Evolutionary conservation across 179 eudicot species (phyloP).

Genomic region (Gypsophila paniculata): DNA sequence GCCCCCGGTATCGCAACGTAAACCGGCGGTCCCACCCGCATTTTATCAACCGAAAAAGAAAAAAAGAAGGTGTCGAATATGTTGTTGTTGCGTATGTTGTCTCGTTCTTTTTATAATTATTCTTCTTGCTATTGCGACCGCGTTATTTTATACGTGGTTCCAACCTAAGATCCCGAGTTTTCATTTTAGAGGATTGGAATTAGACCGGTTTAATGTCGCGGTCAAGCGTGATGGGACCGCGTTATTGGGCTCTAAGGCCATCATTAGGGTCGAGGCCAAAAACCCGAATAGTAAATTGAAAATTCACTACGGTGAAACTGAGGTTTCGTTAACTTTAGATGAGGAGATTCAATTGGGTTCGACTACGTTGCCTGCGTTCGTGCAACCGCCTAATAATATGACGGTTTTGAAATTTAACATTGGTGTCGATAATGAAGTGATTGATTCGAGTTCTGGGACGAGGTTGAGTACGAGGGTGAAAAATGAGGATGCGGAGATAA

Average conservation of each 20-base stretch:
- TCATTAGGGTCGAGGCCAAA: slow-evolving; percentile 24
- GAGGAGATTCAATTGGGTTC: slow-evolving; percentile 24
- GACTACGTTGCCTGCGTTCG: slow-evolving; percentile 15
- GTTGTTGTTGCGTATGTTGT: slow-evolving; percentile 26
- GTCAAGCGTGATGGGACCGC: slow-evolving; percentile 12
- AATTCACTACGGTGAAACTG: slow-evolving; percentile 28
- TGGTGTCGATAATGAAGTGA: background rate
- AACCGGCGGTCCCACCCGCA: slow-evolving; percentile 20
- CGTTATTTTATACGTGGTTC: slow-evolving; percentile 27
- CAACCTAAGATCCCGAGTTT: slow-evolving; percentile 27
- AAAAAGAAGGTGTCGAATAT: slow-evolving; percentile 13
- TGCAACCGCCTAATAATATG: slow-evolving; percentile 27
- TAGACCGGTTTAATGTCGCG: slow-evolving; percentile 21
- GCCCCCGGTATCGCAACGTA: slow-evolving; percentile 2
- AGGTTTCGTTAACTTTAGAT: slow-evolving; percentile 25
- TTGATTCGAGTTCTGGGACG: slow-evolving; percentile 23
- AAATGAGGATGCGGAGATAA: slow-evolving; percentile 18
- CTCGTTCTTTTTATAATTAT: slow-evolving; percentile 11
- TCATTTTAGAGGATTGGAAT: slow-evolving; percentile 21
- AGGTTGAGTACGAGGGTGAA: slow-evolving; percentile 21
- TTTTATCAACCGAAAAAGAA: slow-evolving; percentile 21
- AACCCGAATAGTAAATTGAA: slow-evolving; percentile 29
- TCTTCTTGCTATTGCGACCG: slow-evolving; percentile 9
- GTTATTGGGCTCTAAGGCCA: background rate
- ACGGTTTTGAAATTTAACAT: slow-evolving; percentile 24